Evolutionary conservation across 2,329 filamentous ascomycete species (phyloP), one percentile per base, ranked within the genome.

Genomic region (Scopulariopsis brevicaulis): DNA sequence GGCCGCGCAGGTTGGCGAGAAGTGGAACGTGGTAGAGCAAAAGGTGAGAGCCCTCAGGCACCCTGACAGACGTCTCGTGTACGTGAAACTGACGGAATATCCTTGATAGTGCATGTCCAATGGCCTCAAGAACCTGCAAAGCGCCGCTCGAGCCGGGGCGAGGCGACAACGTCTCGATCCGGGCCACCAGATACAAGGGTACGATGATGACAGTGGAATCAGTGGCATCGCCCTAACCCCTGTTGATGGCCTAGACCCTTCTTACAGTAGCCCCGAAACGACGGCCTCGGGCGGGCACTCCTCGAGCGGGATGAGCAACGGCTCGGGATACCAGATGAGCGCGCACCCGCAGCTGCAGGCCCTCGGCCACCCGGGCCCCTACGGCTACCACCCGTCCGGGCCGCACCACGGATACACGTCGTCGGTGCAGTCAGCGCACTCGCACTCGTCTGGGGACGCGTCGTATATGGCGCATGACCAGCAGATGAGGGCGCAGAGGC

Each of bases 81-180:
- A 51, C 51, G 22, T 4, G 28, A 6, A 50, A 34, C 11, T 43
- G 24, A 53, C 20, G n/a, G 40, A 3, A 12, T 51, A 34, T 56
- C 20, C 50, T 32, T 51, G 20, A 53, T 63, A 93, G 89, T 90
- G 87, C 73, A 89, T 94, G 84, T 85, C 87, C 69, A 88, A 87
- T 67, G 89, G 90, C 40, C 76, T 93, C 65, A 93, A 91, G 74
- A 91, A 89, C 70, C 79, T 94, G 59, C 85, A 87, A 68, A 83
- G 84, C 64, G 82, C 84, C 56, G 79, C 84, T 62, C 82, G 87
- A 61, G 80, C 85, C 58, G 83, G 81, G 59, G 77, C 81, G 59
- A 82, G 85, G 63, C 85, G 85, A 65, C 85, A 84, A 73, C 82
- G 81, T 60, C 73, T 81, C 64, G 79, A 79, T 71, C 72, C 71